Conservation (phyloP, 2,329 filamentous ascomycete genomes). For the Aureobasidium mangrovei region DNA sequence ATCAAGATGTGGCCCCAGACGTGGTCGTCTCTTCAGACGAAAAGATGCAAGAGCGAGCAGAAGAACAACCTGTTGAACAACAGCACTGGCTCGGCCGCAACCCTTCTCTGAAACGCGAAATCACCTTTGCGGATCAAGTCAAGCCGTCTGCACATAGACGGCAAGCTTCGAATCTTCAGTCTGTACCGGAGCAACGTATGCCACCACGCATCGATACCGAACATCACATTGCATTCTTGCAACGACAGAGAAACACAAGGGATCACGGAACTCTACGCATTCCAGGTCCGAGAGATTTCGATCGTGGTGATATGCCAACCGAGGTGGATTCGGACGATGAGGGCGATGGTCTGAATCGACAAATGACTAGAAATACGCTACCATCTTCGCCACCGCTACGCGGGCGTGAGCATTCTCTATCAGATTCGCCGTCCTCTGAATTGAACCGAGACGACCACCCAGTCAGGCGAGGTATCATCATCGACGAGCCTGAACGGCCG, state of each 20-base stretch:
- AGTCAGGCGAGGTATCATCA: constrained; percentile 52
- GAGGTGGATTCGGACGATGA: constrained; percentile 41
- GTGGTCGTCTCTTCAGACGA: constrained; percentile 24
- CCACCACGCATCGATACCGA: constrained; percentile 52
- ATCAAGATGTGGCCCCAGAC: constrained; percentile 21
- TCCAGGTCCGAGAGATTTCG: constrained; percentile 82
- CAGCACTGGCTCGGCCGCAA: constrained; percentile 22
- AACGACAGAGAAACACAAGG: constrained; percentile 66
- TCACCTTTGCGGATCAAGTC: constrained; percentile 62
- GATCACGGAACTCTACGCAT: constrained; percentile 73
- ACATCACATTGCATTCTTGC: constrained; percentile 79
- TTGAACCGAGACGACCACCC: constrained; percentile 32
- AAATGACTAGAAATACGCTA: constrained; percentile 22
- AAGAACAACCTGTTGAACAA: constrained; percentile 5
- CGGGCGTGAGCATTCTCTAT: background rate
- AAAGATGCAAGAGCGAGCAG: background rate
- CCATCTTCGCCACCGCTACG: constrained; percentile 1
- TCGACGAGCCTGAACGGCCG: constrained; percentile 53
- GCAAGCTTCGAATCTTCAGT: constrained; percentile 27
- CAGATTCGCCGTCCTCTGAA: constrained; percentile 15
- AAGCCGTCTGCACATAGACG: constrained; percentile 39
- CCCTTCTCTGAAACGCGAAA: constrained; percentile 35
- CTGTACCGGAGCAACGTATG: constrained; percentile 40
- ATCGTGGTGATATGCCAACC: constrained; percentile 66
- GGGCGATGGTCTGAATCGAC: constrained; percentile 23